A percentile compares a stretch with the other conserved stretches of the same genome.
Conservation (phyloP, 2,329 filamentous ascomycete genomes). For the Cordyceps farinosa region DNA sequence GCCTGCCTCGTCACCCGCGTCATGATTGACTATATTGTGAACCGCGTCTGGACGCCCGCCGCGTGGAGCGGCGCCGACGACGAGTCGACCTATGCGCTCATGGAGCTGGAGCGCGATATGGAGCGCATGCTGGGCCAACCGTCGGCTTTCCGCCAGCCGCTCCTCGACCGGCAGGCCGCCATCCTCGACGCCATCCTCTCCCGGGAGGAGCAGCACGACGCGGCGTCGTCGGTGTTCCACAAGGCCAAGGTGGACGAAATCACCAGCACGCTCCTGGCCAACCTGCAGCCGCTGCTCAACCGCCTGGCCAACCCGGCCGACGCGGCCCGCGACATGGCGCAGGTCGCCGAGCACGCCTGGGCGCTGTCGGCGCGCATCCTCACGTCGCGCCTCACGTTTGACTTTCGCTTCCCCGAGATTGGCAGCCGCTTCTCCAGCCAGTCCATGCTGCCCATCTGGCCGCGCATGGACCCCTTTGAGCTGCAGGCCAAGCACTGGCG, state of each 20-base stretch:
- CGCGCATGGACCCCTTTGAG: constrained; percentile 36
- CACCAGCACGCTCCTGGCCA: constrained; percentile 36
- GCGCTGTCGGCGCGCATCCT: constrained; percentile 47
- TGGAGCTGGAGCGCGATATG: constrained; percentile 36
- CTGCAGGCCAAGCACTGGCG: constrained; percentile 50
- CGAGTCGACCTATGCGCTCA: constrained; percentile 33
- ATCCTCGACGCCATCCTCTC: constrained; percentile 38
- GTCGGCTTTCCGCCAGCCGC: constrained; percentile 35
- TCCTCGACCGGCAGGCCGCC: constrained; percentile 36
- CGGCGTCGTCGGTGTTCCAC: constrained; percentile 26
- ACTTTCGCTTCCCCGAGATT: constrained; percentile 49
- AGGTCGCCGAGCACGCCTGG: constrained; percentile 40
- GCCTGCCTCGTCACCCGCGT: constrained; percentile 42
- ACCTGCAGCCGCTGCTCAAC: constrained; percentile 40
- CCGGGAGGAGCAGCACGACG: constrained; percentile 25
- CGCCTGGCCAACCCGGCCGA: constrained; percentile 30
- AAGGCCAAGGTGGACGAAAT: constrained; percentile 39
- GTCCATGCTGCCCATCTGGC: constrained; percentile 47
- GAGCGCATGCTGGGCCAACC: constrained; percentile 34
- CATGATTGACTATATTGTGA: constrained; percentile 41
- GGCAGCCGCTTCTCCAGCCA: constrained; percentile 46
- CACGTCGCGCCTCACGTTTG: constrained; percentile 41
- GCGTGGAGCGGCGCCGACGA: constrained; percentile 39
- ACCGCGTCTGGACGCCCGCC: constrained; percentile 38
- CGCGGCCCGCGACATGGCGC: constrained; percentile 42